Evolutionary conservation across 2,329 filamentous ascomycete genomes (phyloP), one percentile per base, ranked within the genome.

Genomic region (Epichloe sylvatica): DNA sequence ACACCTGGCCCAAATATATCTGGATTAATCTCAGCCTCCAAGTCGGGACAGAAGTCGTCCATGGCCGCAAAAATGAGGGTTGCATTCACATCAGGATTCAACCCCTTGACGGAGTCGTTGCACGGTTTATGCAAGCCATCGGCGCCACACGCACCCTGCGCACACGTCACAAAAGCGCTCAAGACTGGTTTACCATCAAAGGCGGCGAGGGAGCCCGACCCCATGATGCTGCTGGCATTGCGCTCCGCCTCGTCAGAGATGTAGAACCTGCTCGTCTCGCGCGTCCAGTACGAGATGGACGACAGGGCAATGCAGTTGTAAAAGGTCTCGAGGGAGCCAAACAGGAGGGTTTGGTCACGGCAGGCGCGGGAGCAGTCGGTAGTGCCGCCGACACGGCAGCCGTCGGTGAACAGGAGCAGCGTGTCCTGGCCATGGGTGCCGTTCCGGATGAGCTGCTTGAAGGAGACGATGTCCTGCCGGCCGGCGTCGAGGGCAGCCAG

Each of bases 1-100:
- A 65, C 65, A 49, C 65, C 65, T 25, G 65, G 65, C 1, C 65
- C 65, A 51, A 68, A 68, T 5, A 67, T 68, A 46, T 68, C 65
- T 1, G 65, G 64, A 36, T 68, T 65, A 34, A 68, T 65, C 51
- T 68, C 60, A 6, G 65, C 65, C 35, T 58, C 52, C 33, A 68
- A 51, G 30, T 64, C 62, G 0, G 65, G 65, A 38, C 65, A 67
- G 48, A 67, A 68, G 5, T 56, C 55, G 13, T 62, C 60, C 53
- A 68, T 59, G 30, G 65, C 64, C 15, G 59, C 54, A 38, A 68
- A 44, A 44, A 67, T 58, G 19, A 62, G 57, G 36, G 54, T 51
- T 0, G 62, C 56, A 15, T 51, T 59, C 19, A 65, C 65, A 5
- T 53, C 50, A 2, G 46, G 53, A 19, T 50, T 54, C 17, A 67